Conservation (phyloP, 108 stramenopile species). For the Nannochloropsis granulata region DNA sequence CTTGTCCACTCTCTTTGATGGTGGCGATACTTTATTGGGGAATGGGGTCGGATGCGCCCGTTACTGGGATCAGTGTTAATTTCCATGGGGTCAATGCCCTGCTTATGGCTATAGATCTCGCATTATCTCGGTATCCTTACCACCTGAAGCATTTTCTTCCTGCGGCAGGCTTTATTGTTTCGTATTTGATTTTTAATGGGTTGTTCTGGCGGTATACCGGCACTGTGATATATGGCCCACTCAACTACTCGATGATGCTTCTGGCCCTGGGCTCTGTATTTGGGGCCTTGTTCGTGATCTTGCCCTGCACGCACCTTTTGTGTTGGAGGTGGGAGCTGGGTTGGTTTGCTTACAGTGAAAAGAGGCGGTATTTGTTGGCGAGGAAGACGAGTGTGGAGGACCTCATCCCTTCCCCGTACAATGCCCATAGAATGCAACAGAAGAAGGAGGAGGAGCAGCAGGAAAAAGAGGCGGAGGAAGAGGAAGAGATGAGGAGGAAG, state of each 20-base stretch:
- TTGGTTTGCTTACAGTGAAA: not conserved
- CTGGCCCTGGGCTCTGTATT: not conserved
- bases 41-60: not conserved
- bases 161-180: not conserved
- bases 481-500: too few species aligned
- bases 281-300: not conserved
- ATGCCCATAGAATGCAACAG: too few species aligned
- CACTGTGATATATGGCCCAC: not conserved
- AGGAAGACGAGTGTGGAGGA: too few species aligned
- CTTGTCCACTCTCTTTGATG: not conserved
- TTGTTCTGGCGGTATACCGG: not conserved
- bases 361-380: not conserved
- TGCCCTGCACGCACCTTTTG: not conserved
- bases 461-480: not conserved
- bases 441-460: not conserved
- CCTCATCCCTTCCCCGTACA: too few species aligned
- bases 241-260: not conserved
- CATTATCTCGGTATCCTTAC: not conserved
- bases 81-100: not conserved
- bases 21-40: not conserved
- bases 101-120: not conserved
- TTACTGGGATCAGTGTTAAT: not conserved
- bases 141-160: not conserved
- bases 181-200: not conserved
- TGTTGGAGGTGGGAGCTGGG: not conserved